These are phyloP conservation scores for Silene uniflora DNA, from an alignment of 148 eudicot genomes.

Conservation along the genomic window DNA sequence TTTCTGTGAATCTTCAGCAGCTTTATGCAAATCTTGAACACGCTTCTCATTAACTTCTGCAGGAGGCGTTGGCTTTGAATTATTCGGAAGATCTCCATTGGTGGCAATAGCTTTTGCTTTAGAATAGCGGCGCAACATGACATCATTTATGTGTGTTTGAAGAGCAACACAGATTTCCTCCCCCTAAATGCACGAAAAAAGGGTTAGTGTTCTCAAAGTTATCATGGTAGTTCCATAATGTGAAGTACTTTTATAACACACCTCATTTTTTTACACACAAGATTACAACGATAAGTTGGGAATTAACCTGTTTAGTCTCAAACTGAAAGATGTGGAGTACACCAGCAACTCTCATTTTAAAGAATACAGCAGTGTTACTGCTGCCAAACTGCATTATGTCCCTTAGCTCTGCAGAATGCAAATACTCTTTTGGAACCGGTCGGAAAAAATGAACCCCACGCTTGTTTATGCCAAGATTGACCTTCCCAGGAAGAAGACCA, in stretches of 20 bases:
- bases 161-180: slow-evolving; percentile 99
- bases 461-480: slow-evolving; percentile 85
- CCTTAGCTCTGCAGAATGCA: slow-evolving; percentile 94
- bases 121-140: slow-evolving; percentile 97
- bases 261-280: background rate
- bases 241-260: background rate
- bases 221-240: background rate
- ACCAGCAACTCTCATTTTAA: slow-evolving; percentile 99
- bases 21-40: slow-evolving; percentile 64
- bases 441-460: slow-evolving; percentile 99
- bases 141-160: slow-evolving; percentile 98
- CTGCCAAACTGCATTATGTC: slow-evolving; percentile 99
- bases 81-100: slow-evolving; percentile 58
- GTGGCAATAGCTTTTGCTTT: slow-evolving; percentile 77
- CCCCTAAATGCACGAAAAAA: slow-evolving; percentile 47
- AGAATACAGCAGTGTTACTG: slow-evolving; percentile 96
- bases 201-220: slow-evolving; percentile 12
- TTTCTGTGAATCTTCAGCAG: slow-evolving; percentile 80
- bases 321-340: slow-evolving; percentile 96
- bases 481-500: slow-evolving; percentile 93
- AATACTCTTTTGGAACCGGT: slow-evolving; percentile 94
- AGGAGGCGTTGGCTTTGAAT: slow-evolving; percentile 44
- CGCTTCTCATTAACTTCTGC: slow-evolving; percentile 69
- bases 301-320: slow-evolving; percentile 91
- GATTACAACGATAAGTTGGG: background rate